A percentile compares a stretch with the other conserved stretches of the same genome.
phyloP scores from a whole-genome alignment of 805 yeast genomes.

The Zygosaccharomyces gambellarensis region DNA sequence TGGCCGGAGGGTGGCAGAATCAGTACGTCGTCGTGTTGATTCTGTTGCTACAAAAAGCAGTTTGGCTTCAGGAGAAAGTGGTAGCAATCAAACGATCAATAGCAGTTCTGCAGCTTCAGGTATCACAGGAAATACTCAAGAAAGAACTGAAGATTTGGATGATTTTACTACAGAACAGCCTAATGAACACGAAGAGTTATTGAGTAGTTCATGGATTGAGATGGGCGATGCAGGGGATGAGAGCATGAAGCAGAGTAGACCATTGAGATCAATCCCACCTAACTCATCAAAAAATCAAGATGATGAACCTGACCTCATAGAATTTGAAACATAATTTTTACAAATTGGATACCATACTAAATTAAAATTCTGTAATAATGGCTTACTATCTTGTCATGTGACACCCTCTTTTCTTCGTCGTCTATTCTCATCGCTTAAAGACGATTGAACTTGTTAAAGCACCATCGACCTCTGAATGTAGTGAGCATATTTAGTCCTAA shows the following conservation, averaged over 20 bases:
- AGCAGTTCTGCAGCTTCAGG: not conserved
- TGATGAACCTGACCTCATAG: conserved; percentile 25
- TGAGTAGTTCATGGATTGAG: conserved; percentile 29
- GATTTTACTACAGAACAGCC: conserved; percentile 30
- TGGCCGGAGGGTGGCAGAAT: conserved; percentile 85
- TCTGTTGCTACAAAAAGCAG: conserved; percentile 45
- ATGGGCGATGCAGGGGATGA: conserved; percentile 17
- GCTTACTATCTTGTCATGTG: not conserved
- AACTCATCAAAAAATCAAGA: conserved; percentile 6
- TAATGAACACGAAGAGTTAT: conserved; percentile 28
- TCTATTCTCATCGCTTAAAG: not conserved
- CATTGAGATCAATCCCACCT: conserved; percentile 13
- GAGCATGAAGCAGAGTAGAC: conserved; percentile 16
- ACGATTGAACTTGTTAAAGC: not conserved
- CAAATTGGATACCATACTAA: not conserved
- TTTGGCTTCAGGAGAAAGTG: conserved; percentile 19
- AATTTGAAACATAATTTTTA: conserved; percentile 28
- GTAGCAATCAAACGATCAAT: conserved; percentile 1
- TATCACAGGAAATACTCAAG: conserved; percentile 11
- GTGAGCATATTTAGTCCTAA: not conserved
- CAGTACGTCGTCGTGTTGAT: conserved; percentile 84
- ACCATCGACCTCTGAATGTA: not conserved
- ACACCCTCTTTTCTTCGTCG: not conserved
- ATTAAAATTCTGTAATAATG: not conserved
- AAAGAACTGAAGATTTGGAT: conserved; percentile 30